Base-by-base conservation (phyloP, 192 early-diverging fungal genomes). In the Piromyces finnis region DNA sequence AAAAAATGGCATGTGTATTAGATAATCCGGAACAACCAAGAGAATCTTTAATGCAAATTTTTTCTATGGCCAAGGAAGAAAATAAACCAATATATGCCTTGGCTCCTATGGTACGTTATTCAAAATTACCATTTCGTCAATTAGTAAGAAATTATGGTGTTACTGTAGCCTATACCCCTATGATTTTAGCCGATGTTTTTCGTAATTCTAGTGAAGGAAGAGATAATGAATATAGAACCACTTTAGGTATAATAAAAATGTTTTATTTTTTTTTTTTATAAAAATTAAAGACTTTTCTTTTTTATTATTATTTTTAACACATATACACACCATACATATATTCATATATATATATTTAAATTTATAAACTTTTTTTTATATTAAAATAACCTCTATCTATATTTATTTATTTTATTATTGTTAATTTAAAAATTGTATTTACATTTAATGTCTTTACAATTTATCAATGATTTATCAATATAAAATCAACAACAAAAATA, bases 41-140 rank as follows among this genome's bases (percentile, higher is more conserved):
- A 51, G 41, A 51, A 51, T 51, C 41, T 13, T 22, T 51, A 22
- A 51, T 51, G 41, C 17, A 51, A 51, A 51, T 51, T 5, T 51
- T 51, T 51, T 51, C 41, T 22, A 22, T 51, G 22, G 41, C 41
- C 1, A 51, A 51, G 6, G 87, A 88, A 51, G 83, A 86, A 17
- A 89, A 90, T 77, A 84, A 86, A 28, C 87, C 90, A 80, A 81
- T 96, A 37, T 94, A 92, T 82, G 92, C 97, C 6, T 95, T 94
- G 79, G 97, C 95, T 6, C 97, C 97, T 1, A 98, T 98, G 97
- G 97, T 98, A 15, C 88, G 97, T 32, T 98, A 98, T 84, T 96
- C 95, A 81, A 98, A 97, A 81, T 85, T 96, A 9, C 92, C 97
- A 0, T 98, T 98, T 84, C 87, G 97, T 78, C 92, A 96, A 79